These are phyloP conservation scores for Withania somnifera DNA, from an alignment of 305 asterid species.

Conservation along the genomic window DNA sequence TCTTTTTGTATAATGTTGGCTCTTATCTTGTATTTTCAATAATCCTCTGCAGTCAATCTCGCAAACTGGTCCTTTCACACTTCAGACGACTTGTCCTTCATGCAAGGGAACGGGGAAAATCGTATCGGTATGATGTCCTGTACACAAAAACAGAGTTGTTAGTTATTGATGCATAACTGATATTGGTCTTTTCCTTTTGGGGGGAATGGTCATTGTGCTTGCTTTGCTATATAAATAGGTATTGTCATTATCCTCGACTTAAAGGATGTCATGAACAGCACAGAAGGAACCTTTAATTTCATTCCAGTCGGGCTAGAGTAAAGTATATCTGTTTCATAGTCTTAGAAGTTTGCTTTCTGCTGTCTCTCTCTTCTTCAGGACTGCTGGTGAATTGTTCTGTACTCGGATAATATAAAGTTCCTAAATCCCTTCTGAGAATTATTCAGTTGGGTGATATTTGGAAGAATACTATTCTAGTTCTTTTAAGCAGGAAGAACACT, in stretches of 20 bases:
- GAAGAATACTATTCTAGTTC: not conserved
- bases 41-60: constrained; percentile 29
- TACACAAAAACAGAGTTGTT: not conserved
- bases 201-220: not conserved
- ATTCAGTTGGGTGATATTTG: not conserved
- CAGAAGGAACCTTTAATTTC: not conserved
- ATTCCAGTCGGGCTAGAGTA: not conserved
- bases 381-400: not conserved
- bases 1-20: not conserved
- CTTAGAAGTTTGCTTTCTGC: not conserved
- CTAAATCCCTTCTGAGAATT: not conserved
- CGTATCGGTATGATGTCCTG: constrained; percentile 51
- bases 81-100: constrained; percentile 54
- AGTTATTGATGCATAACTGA: not conserved
- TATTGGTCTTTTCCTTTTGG: not conserved
- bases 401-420: not conserved
- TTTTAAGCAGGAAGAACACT: not conserved
- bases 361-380: not conserved
- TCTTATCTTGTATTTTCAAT: constrained; percentile 8
- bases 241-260: not conserved
- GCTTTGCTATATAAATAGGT: not conserved
- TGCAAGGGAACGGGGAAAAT: constrained; percentile 79
- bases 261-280: not conserved
- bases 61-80: constrained; percentile 54
- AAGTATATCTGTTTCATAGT: not conserved